A percentile compares a stretch with the other conserved stretches of the same genome.
Conservation (phyloP, 768 basidiomycete species). For the Termitomyces bulborhizus region DNA sequence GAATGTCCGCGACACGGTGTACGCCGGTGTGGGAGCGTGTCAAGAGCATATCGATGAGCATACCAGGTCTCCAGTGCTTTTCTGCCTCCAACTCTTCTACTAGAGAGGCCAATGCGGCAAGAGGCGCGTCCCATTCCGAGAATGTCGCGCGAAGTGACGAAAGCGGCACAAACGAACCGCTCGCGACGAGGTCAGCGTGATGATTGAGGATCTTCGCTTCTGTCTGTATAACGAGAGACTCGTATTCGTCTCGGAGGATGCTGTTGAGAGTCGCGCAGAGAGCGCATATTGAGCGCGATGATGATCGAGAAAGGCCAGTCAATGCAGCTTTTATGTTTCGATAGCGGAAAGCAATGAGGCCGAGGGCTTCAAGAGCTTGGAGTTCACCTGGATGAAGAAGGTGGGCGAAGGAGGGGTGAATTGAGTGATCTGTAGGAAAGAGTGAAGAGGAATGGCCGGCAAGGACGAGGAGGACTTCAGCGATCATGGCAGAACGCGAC, state of each 20-base stretch:
- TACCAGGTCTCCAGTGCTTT: conserved; percentile 65
- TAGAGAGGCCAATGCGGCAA: conserved; percentile 63
- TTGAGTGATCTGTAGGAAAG: conserved; percentile 53
- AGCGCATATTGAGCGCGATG: conserved; percentile 75
- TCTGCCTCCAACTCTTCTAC: conserved; percentile 55
- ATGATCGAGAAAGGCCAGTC: conserved; percentile 42
- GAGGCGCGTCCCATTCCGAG: conserved; percentile 83
- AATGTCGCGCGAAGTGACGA: conserved; percentile 81
- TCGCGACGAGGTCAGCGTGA: conserved; percentile 73
- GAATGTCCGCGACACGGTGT: conserved; percentile 65
- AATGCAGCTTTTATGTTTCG: conserved; percentile 61
- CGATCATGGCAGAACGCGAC: conserved; percentile 48
- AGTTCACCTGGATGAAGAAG: conserved; percentile 88
- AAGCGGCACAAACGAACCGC: conserved; percentile 78
- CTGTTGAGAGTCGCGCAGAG: conserved; percentile 67
- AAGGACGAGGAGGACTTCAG: conserved; percentile 82
- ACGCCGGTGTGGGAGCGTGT: conserved; percentile 73
- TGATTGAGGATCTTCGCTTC: conserved; percentile 74
- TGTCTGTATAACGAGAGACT: conserved; percentile 69
- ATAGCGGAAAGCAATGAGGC: conserved; percentile 69
- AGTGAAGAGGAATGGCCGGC: conserved; percentile 85
- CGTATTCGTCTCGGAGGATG: conserved; percentile 77
- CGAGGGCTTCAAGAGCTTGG: conserved; percentile 77
- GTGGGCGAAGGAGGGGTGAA: conserved; percentile 58
- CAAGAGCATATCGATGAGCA: conserved; percentile 74